A percentile compares a stretch with the other conserved stretches of the same genome.
phyloP scores from a whole-genome alignment of 768 basidiomycete genomes.

The Agaricus subrufescens region DNA sequence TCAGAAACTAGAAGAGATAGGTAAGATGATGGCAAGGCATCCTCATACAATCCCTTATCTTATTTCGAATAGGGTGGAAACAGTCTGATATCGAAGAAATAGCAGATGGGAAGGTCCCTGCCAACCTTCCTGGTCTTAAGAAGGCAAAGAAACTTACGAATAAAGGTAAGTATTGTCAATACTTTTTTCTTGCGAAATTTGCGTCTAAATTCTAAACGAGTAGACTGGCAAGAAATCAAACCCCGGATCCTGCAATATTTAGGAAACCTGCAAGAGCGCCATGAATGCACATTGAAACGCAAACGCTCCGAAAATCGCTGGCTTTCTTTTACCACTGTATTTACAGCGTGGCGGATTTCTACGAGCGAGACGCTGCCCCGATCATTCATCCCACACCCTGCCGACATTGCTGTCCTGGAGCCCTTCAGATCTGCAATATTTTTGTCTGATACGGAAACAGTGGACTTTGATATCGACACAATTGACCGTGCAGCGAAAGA shows the following conservation, averaged over 20 bases:
- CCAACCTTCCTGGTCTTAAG: background rate
- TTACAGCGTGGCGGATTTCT: background rate
- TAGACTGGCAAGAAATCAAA: background rate
- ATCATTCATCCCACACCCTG: background rate
- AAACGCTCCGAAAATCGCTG: background rate
- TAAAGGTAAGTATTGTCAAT: background rate
- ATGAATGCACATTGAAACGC: background rate
- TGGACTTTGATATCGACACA: background rate
- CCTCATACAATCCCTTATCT: background rate
- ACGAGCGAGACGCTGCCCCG: background rate
- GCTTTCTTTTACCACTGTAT: background rate
- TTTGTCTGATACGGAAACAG: background rate
- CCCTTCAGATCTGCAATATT: slow-evolving; percentile 2
- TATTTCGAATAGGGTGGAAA: background rate
- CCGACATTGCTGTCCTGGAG: background rate
- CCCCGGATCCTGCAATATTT: background rate
- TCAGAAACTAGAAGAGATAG: background rate
- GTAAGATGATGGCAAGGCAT: background rate
- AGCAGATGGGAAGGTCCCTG: background rate
- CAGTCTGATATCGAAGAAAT: background rate
- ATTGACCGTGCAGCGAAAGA: background rate
- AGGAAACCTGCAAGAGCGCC: background rate
- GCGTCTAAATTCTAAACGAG: no score
- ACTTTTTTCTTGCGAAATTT: background rate
- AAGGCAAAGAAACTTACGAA: background rate